Percentiles rank a stretch among this genome's conserved stretches.
These are phyloP conservation scores for Nitzschia inconspicua DNA, from an alignment of 108 stramenopile genomes.

Conservation along the genomic window DNA sequence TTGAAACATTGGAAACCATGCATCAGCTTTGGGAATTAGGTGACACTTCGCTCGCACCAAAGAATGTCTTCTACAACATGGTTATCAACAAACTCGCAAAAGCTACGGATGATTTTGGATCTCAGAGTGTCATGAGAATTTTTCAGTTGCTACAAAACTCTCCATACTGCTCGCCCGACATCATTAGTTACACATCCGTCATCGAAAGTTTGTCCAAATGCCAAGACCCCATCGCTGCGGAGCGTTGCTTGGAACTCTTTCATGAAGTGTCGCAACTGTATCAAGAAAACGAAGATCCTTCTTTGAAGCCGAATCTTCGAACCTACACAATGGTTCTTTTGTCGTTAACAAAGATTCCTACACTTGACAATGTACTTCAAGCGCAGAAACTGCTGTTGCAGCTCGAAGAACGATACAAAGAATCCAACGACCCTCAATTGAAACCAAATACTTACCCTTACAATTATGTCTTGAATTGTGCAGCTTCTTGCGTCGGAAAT, in stretches of 20 bases:
- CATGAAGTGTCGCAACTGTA: slow-evolving; percentile 23
- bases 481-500: slow-evolving; percentile 31
- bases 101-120: slow-evolving; percentile 3
- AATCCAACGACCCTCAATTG: slow-evolving; percentile 25
- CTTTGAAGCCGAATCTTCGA: slow-evolving; percentile 39
- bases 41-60: slow-evolving; percentile 16
- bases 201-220: slow-evolving; percentile 41
- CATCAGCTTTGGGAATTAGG: slow-evolving; percentile 16
- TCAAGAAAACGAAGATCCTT: slow-evolving; percentile 19
- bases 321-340: slow-evolving; percentile 44
- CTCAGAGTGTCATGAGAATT: slow-evolving; percentile 14
- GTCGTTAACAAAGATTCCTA: slow-evolving; percentile 16
- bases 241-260: slow-evolving; percentile 24
- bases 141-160: slow-evolving; percentile 27
- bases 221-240: slow-evolving; percentile 21
- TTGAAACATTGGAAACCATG: slow-evolving; percentile 25
- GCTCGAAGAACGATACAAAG: slow-evolving; percentile 34
- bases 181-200: slow-evolving; percentile 42
- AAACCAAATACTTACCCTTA: slow-evolving; percentile 36
- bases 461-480: slow-evolving; percentile 52
- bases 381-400: slow-evolving; percentile 32
- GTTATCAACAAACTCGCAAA: slow-evolving; percentile 48
- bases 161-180: slow-evolving; percentile 30
- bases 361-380: slow-evolving; percentile 18
- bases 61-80: slow-evolving; percentile 34